Base-by-base conservation (phyloP, 345 rosid species). In the Rhodamnia argentea region DNA sequence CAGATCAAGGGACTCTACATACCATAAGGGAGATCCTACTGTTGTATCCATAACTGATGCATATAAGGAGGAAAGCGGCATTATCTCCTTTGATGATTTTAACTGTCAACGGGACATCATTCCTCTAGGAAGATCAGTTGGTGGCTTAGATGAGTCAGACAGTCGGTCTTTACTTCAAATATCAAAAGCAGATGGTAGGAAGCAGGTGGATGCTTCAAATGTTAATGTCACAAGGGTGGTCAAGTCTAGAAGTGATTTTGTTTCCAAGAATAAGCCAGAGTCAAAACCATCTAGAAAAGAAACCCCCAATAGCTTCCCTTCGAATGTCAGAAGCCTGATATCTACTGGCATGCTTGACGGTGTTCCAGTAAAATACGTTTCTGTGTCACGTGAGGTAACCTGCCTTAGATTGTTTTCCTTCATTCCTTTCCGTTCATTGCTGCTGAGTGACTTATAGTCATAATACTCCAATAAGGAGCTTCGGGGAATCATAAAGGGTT, bases 331-430 rank as follows among this genome's bases (percentile, higher is more conserved):
- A 90, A 95, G 98, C 90, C 91, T 96, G 91, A 92, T 97, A 89
- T 94, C 97, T 70, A 96, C 99, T 29, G 98, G 98, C 86, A 95
- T 94, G 97, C 98, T 95, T 7, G 98, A 96, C 86, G 96, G 98
- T 10, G 95, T 95, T 75, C 97, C 98, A 50, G 97, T 95, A 87
- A 96, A 95, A 92, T 96, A 96, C 57, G 89, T 95, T 85, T 86
- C 98, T 54, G 86, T 93, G 90, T 92, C 98, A 26, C 93, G 94
- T 52, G 95, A 96, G 98, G 99, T 95, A 95, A 89, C 89, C 15
- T 32, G 37, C 87, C 52, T 50, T 52, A 56, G 13, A 22, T 64
- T 50, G 42, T 23, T 86, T 74, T 52, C 5, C 82, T 54, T 29
- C 58, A 88, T 90, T 85, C 55, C 53, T 84, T 86, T n/a, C 52